phyloP scores from a whole-genome alignment of 2,329 filamentous ascomycete genomes.

The Periconia macrospinosa region DNA sequence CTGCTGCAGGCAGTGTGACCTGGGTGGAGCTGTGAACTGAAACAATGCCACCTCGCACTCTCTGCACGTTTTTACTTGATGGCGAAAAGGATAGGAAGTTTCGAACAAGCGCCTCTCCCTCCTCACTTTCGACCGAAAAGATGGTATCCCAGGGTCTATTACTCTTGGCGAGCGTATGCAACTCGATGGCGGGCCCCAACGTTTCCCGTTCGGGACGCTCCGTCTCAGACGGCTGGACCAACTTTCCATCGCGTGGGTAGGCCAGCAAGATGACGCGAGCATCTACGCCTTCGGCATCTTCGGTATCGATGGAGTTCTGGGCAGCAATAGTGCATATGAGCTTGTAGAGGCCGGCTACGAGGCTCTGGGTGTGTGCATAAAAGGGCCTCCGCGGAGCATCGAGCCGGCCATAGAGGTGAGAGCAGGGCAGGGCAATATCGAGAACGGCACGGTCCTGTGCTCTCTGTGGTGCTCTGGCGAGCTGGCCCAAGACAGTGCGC shows the following conservation, averaged over 20 bases:
- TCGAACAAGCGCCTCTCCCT: conserved; percentile 61
- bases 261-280: conserved; percentile 74
- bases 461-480: conserved; percentile 35
- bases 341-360: conserved; percentile 77
- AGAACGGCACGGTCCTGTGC: conserved; percentile 46
- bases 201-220: conserved; percentile 32
- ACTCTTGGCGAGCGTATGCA: conserved; percentile 51
- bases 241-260: conserved; percentile 48
- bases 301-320: conserved; percentile 63
- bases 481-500: conserved; percentile 45
- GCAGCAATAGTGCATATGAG: conserved; percentile 74
- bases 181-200: conserved; percentile 54
- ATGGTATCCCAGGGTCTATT: conserved; percentile 65
- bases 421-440: conserved; percentile 65
- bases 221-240: conserved; percentile 21
- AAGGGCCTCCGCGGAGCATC: conserved; percentile 56
- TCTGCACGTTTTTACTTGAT: conserved; percentile 30
- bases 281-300: conserved; percentile 73
- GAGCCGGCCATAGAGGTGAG: conserved; percentile 59
- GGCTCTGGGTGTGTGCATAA: conserved; percentile 71
- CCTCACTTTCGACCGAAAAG: conserved; percentile 67
- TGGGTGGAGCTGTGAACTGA: conserved; percentile 15
- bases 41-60: conserved; percentile 40
- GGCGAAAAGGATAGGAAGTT: conserved; percentile 43
- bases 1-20: conserved; percentile 4